Evolutionary conservation across 2,329 filamentous ascomycete species (phyloP), one percentile per base, ranked within the genome.

Genomic region (Thielaviopsis populi): DNA sequence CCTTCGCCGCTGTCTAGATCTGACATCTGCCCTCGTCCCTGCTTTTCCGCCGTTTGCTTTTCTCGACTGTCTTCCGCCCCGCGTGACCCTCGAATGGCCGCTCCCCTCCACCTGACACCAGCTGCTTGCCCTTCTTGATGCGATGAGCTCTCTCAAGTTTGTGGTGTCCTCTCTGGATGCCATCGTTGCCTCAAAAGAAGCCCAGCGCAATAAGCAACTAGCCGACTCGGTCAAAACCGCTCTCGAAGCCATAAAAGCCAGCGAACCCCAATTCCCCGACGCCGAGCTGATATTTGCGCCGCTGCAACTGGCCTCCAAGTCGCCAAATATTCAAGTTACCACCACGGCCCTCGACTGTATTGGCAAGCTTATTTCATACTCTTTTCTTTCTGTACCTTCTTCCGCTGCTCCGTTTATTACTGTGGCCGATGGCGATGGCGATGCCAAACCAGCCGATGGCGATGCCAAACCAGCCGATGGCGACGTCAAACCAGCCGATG

Each of bases 281-380:
- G 91, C 95, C 41, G 91, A 97, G 73, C 78, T 95, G 64, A 85
- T 99, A 69, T 99, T 99, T 72, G 85, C 87, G 68, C 94, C 94
- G 15, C 77, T 99, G 40, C 89, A 95, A 72, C 81, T 97, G 50
- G 94, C 95, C 59, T 92, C 91, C 42, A 89, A 91, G 72, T 87
- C 90, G 10, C 83, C 86, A 70, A 96, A 89, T 70, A 86, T 92
- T 62, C 84, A 89, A 65, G 80, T 99, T 58, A 89, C 91, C 66
- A 95, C 91, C 24, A 89, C 88, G 43, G 91, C 94, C 6, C 83
- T 99, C 71, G 94, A 99, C 75, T 97, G 92, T 75, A 96, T 99
- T 70, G 94, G 95, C 70, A 99, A 99, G 78, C 85, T 99, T 67
- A 97, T 97, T 73, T 96, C 92, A 70, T 99, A 96, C 74, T 96